Evolutionary conservation across 2,329 filamentous ascomycete species (phyloP).

Genomic region (Fusarium beomiforme): DNA sequence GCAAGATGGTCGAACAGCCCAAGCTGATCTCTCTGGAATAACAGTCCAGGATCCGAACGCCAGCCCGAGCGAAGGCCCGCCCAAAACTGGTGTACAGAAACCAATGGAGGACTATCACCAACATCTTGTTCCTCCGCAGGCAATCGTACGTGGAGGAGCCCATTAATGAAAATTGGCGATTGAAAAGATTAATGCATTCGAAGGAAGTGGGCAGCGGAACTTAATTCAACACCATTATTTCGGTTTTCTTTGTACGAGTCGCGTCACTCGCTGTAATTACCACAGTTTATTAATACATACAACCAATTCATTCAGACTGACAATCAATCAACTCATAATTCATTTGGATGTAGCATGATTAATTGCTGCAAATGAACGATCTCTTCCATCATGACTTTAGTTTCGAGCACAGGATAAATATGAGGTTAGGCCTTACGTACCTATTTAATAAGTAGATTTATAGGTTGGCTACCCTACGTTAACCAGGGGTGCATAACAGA

Average conservation of each 20-base stretch:
- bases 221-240: slow-evolving; percentile 21
- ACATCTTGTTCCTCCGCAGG: slow-evolving; percentile 20
- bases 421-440: no score
- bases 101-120: slow-evolving; percentile 12
- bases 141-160: slow-evolving; percentile 4
- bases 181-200: background rate
- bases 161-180: background rate
- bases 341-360: background rate
- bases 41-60: slow-evolving; percentile 37
- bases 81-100: slow-evolving; percentile 19
- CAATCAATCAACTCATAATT: background rate
- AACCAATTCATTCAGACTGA: background rate
- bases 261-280: slow-evolving; percentile 7
- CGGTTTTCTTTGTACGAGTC: background rate
- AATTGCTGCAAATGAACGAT: background rate
- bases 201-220: background rate
- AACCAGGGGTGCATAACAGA: no score
- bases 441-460: background rate
- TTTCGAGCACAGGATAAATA: no score
- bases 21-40: slow-evolving; percentile 43
- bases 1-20: slow-evolving; percentile 24
- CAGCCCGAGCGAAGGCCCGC: slow-evolving; percentile 1
- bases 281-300: background rate
- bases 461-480: background rate
- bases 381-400: background rate